Evolutionary conservation across 306 rosid species (phyloP).

Genomic region (Lathyrus oleraceus): DNA sequence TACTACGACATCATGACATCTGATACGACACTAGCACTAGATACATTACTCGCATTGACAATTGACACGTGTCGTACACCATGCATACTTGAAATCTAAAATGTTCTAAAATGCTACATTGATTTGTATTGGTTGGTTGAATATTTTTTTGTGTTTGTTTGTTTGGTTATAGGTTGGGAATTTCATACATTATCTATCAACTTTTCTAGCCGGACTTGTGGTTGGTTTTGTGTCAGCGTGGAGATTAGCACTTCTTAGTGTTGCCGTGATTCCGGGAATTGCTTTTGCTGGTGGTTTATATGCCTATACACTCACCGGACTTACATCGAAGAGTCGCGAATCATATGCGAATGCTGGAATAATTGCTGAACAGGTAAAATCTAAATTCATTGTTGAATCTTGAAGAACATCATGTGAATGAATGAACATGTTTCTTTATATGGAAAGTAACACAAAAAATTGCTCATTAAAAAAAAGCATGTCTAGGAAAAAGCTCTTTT

Average conservation of each 20-base stretch:
- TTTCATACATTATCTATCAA: constrained; percentile 95
- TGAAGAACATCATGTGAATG: constrained; percentile 9
- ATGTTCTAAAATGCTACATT: background rate
- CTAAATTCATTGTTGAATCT: constrained; percentile 13
- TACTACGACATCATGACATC: too few relatives aligned
- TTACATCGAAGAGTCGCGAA: constrained; percentile 92
- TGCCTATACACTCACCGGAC: constrained; percentile 96
- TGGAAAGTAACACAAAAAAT: background rate
- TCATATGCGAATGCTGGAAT: constrained; percentile 97
- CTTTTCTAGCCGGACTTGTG: constrained; percentile 94
- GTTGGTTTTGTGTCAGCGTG: constrained; percentile 99
- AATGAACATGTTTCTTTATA: constrained; percentile 16
- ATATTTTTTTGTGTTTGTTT: constrained; percentile 3
- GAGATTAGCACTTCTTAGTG: constrained; percentile 91
- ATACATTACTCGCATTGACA: too few relatives aligned
- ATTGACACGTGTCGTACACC: background rate
- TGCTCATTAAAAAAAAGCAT: background rate
- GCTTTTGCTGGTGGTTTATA: constrained; percentile 98
- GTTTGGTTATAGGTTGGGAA: constrained; percentile 70
- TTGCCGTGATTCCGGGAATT: constrained; percentile 96
- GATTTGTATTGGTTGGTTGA: background rate
- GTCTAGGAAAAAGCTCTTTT: constrained; percentile 22
- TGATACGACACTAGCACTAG: background rate
- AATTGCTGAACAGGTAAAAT: constrained; percentile 86
- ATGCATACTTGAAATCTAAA: background rate